Evolutionary conservation across 2,329 filamentous ascomycete species (phyloP).

Genomic region (Aureobasidium sp.): DNA sequence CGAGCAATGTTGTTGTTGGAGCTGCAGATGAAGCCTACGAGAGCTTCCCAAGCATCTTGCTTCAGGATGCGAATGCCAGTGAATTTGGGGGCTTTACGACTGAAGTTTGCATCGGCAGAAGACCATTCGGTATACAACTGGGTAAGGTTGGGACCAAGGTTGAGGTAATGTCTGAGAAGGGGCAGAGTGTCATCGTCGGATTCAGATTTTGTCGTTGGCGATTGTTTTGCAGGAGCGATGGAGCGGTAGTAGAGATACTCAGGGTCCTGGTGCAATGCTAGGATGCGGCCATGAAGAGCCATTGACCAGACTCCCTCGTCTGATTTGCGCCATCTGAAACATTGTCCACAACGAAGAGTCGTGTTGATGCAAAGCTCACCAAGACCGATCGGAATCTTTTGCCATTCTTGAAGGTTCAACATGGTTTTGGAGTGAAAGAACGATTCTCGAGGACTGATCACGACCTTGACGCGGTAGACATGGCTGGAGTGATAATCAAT

Average conservation of each 20-base stretch:
- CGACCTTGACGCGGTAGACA: slow-evolving; percentile 9
- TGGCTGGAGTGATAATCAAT: neutral
- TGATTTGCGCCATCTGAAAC: slow-evolving; percentile 84
- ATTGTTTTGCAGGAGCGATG: slow-evolving; percentile 44
- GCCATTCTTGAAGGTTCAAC: slow-evolving; percentile 66
- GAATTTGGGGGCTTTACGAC: slow-evolving; percentile 77
- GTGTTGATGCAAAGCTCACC: slow-evolving; percentile 91
- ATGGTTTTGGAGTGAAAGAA: neutral
- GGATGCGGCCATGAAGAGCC: slow-evolving; percentile 73
- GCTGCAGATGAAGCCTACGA: slow-evolving; percentile 94
- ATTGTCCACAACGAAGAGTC: slow-evolving; percentile 88
- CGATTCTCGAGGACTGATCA: neutral
- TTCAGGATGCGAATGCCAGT: slow-evolving; percentile 85
- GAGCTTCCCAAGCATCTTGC: slow-evolving; percentile 92
- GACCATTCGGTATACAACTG: slow-evolving; percentile 85
- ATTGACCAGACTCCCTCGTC: slow-evolving; percentile 80
- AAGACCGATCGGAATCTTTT: slow-evolving; percentile 73
- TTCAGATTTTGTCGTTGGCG: slow-evolving; percentile 24
- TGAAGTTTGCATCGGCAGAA: slow-evolving; percentile 76
- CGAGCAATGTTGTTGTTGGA: slow-evolving; percentile 97
- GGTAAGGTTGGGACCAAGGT: slow-evolving; percentile 68
- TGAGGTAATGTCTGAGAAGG: slow-evolving; percentile 79
- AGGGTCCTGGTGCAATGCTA: slow-evolving; percentile 78
- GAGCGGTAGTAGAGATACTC: slow-evolving; percentile 73
- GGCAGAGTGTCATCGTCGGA: slow-evolving; percentile 60